Evolutionary conservation across 345 rosid species (phyloP), one percentile per base, ranked within the genome.

Genomic region (Sisymbrium irio): DNA sequence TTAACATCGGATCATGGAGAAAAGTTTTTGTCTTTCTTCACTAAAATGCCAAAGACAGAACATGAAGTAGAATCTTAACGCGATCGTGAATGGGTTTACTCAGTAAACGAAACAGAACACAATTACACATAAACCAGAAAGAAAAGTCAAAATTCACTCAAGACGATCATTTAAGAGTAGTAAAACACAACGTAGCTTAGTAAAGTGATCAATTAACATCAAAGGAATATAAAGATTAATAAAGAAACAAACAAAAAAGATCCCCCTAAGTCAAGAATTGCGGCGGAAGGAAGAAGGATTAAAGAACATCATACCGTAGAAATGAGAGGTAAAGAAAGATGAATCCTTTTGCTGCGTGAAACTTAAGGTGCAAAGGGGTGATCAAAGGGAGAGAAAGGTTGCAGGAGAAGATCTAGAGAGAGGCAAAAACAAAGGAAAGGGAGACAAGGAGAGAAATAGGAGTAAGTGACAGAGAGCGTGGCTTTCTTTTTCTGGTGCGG

Each of bases 381-480:
- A 63, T 54, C 14, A 37, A 50, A 32, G 6, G 33, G 3, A 30
- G 6, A 54, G n/a, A 57, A 62, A 47, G 13, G 15, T 39, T 62
- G 42, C 3, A 14, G 54, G 20, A 5, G 53, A 66, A 53, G 71
- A 65, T 64, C 22, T 63, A 69, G 60, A 62, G 47, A 36, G 56
- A 60, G 42, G 36, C 27, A 30, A 50, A 57, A 3, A 27, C 2
- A 27, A 27, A 4, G 3, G 3, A 27, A 3, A 27, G 28, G 14
- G 18, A 41, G 54, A 35, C 51, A 14, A 39, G 25, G 41, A 45
- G 65, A 56, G 62, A 77, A 56, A 70, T 70, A 70, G 57, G 53
- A 69, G 74, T 36, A 62, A 62, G 71, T 44, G 79, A 76, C 72
- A 70, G 80, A 55, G 80, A 77, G 80, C 72, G 80, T 64, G 71